These are phyloP conservation scores for Ascocoryne sarcoides DNA, from an alignment of 2,329 filamentous ascomycete species.

Conservation along the genomic window DNA sequence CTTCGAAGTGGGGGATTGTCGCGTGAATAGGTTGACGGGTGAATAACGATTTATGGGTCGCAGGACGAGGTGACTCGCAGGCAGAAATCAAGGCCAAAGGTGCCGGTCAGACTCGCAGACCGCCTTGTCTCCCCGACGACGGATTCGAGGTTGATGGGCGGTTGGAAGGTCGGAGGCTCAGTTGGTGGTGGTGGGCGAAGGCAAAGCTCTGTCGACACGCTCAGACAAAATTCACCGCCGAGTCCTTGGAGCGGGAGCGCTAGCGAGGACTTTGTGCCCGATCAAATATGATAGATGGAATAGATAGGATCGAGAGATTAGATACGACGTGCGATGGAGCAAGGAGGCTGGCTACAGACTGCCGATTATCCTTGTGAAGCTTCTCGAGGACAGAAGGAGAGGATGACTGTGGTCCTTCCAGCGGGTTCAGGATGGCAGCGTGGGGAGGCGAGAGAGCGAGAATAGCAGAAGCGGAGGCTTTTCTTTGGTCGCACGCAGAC, in stretches of 20 bases:
- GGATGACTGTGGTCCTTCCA: neutral
- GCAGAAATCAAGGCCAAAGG: neutral
- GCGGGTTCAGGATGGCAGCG: neutral
- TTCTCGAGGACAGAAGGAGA: too few relatives aligned
- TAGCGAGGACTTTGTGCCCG: neutral
- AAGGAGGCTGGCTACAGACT: too few relatives aligned
- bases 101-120: neutral
- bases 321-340: too few relatives aligned
- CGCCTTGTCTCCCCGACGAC: neutral
- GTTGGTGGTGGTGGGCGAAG: neutral
- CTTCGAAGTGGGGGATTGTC: slow-evolving; percentile 19
- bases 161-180: neutral
- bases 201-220: neutral
- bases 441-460: neutral
- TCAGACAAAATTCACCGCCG: neutral
- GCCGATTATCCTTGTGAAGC: too few relatives aligned
- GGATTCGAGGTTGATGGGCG: neutral
- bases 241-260: neutral
- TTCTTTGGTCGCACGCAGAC: neutral
- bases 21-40: slow-evolving; percentile 4
- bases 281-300: too few relatives aligned
- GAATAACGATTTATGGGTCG: neutral
- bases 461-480: neutral
- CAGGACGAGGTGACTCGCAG: neutral
- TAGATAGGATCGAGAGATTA: too few relatives aligned